A percentile compares a stretch with the other conserved stretches of the same genome.
Evolutionary conservation across 1,284 basidiomycete genomes (phyloP).

Genomic region (Cutaneotrichosporon mucoides): DNA sequence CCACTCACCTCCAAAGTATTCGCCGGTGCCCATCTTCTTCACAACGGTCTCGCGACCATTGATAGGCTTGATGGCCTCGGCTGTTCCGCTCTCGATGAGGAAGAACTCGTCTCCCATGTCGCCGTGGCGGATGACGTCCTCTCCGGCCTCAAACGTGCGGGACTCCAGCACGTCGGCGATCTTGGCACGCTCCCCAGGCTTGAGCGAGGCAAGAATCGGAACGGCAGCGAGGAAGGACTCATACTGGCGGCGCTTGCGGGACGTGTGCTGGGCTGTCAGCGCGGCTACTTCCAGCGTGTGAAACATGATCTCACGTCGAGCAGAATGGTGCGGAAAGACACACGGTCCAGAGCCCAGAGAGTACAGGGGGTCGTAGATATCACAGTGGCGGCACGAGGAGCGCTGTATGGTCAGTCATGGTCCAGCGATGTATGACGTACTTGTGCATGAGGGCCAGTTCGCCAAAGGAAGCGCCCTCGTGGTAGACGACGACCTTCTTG

Average conservation of each 20-base stretch:
- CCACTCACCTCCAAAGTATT: slow-evolving; percentile 92
- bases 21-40: slow-evolving; percentile 75
- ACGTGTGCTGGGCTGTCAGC: slow-evolving; percentile 54
- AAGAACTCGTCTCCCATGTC: slow-evolving; percentile 97
- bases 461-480: slow-evolving; percentile 83
- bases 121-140: slow-evolving; percentile 83
- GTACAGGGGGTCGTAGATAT: slow-evolving; percentile 77
- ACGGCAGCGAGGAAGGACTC: slow-evolving; percentile 93
- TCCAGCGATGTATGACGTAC: slow-evolving; percentile 28
- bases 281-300: slow-evolving; percentile 4
- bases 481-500: slow-evolving; percentile 78
- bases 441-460: slow-evolving; percentile 98
- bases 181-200: slow-evolving; percentile 85
- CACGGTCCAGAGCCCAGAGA: slow-evolving; percentile 92
- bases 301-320: slow-evolving; percentile 55
- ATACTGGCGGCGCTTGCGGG: slow-evolving; percentile 87
- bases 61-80: slow-evolving; percentile 73
- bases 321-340: slow-evolving; percentile 98
- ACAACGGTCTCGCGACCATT: slow-evolving; percentile 67
- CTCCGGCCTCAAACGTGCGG: slow-evolving; percentile 72
- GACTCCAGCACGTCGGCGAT: slow-evolving; percentile 93
- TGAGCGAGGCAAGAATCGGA: slow-evolving; percentile 77
- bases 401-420: slow-evolving; percentile 45
- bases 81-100: slow-evolving; percentile 90
- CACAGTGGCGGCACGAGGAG: slow-evolving; percentile 91